Percentiles rank a stretch among this genome's conserved stretches.
These are phyloP conservation scores for Iberis amara DNA, from an alignment of 441 rosid genomes.

Conservation along the genomic window DNA sequence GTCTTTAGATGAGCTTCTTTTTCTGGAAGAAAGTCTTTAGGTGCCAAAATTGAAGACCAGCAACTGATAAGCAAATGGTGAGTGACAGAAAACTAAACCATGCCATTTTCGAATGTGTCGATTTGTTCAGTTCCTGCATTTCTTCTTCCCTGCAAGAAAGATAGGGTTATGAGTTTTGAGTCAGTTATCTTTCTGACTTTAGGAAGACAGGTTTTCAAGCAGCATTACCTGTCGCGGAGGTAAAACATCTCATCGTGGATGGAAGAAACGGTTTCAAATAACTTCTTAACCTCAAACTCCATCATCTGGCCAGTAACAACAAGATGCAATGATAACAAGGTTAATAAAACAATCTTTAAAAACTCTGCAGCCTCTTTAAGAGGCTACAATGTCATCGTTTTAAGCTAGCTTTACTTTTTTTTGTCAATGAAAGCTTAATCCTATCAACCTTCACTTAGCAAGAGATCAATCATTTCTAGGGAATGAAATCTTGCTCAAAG, in stretches of 20 bases:
- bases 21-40: slow-evolving; percentile 67
- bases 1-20: slow-evolving; percentile 52
- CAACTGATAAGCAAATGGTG: slow-evolving; percentile 50
- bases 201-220: slow-evolving; percentile 2
- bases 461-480: neutral
- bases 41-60: slow-evolving; percentile 65
- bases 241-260: slow-evolving; percentile 66
- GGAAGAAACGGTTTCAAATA: slow-evolving; percentile 43
- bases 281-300: slow-evolving; percentile 58
- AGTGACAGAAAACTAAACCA: slow-evolving; percentile 56
- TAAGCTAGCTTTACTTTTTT: slow-evolving; percentile 4
- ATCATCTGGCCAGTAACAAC: slow-evolving; percentile 38
- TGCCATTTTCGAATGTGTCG: slow-evolving; percentile 56
- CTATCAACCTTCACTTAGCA: neutral
- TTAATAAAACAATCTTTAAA: slow-evolving; percentile 10
- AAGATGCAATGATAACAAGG: neutral
- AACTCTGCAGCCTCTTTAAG: neutral
- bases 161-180: neutral
- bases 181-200: neutral
- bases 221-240: slow-evolving; percentile 54
- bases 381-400: neutral
- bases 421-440: slow-evolving; percentile 9
- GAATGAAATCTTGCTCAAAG: neutral
- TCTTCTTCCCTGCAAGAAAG: slow-evolving; percentile 51
- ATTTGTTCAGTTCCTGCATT: slow-evolving; percentile 53